phyloP scores from a whole-genome alignment of 306 rosid genomes.

The Quercus wislizeni region DNA sequence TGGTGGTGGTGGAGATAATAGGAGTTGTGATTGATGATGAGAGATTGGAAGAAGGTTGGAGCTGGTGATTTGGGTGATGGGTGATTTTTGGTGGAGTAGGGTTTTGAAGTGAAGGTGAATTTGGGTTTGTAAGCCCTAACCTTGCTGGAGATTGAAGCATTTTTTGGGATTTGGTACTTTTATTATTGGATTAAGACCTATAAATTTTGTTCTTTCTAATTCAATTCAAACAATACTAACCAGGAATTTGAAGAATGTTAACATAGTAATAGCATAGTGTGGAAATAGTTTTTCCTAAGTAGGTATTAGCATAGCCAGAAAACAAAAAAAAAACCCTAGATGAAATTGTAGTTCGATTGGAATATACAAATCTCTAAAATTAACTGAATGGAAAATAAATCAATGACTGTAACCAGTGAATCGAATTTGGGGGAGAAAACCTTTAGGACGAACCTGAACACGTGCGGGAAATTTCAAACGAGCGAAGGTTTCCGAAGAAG shows the following conservation, averaged over 20 bases:
- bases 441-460: too few species aligned
- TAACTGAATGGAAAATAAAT: too few species aligned
- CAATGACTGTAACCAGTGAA: too few species aligned
- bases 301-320: too few species aligned
- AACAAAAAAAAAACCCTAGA: too few species aligned
- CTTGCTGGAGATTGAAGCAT: slow-evolving; percentile 76
- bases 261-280: too few species aligned
- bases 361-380: too few species aligned
- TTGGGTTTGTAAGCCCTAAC: slow-evolving; percentile 75
- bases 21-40: background rate
- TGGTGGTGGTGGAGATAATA: slow-evolving; percentile 13
- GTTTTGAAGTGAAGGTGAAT: slow-evolving; percentile 70
- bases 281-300: too few species aligned
- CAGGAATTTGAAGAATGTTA: background rate
- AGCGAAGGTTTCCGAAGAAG: too few species aligned
- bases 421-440: too few species aligned
- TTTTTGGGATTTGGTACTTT: background rate
- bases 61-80: slow-evolving; percentile 39
- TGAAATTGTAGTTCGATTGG: too few species aligned
- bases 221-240: background rate
- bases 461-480: too few species aligned
- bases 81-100: slow-evolving; percentile 74
- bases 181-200: background rate
- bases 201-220: background rate
- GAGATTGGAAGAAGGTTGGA: slow-evolving; percentile 17